phyloP scores from a whole-genome alignment of 1,284 basidiomycete genomes.

The Filobasidium uniguttulatum region DNA sequence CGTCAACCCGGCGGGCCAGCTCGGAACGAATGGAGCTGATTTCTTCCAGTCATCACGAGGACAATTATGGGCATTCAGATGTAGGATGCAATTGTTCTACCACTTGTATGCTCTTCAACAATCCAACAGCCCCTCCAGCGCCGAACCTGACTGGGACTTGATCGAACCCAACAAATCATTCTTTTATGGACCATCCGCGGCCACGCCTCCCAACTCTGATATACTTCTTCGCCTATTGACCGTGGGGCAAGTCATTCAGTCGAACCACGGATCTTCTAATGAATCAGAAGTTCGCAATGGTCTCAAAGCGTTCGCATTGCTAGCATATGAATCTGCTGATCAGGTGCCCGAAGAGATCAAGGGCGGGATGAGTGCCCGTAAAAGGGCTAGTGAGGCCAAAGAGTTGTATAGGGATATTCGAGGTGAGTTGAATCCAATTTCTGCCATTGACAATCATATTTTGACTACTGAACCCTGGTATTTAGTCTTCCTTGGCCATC shows the following conservation, averaged over 20 bases:
- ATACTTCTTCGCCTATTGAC: neutral
- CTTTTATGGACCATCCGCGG: neutral
- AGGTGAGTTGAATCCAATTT: neutral
- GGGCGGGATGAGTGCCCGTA: conserved; percentile 9
- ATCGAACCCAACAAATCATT: neutral
- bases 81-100: neutral
- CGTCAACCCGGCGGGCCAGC: neutral
- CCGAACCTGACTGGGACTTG: neutral
- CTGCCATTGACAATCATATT: no score
- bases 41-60: neutral
- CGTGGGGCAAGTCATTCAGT: neutral
- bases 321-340: neutral
- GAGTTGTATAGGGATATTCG: conserved; percentile 5
- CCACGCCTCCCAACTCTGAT: neutral
- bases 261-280: neutral
- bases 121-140: neutral
- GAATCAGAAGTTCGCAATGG: conserved; percentile 4
- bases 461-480: no score
- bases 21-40: neutral
- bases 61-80: neutral
- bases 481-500: neutral
- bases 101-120: neutral
- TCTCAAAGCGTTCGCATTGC: conserved; percentile 4
- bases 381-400: conserved; percentile 9
- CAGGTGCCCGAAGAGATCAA: neutral